Evolutionary conservation across 345 rosid genomes (phyloP).

Genomic region (Hirschfeldia incana): DNA sequence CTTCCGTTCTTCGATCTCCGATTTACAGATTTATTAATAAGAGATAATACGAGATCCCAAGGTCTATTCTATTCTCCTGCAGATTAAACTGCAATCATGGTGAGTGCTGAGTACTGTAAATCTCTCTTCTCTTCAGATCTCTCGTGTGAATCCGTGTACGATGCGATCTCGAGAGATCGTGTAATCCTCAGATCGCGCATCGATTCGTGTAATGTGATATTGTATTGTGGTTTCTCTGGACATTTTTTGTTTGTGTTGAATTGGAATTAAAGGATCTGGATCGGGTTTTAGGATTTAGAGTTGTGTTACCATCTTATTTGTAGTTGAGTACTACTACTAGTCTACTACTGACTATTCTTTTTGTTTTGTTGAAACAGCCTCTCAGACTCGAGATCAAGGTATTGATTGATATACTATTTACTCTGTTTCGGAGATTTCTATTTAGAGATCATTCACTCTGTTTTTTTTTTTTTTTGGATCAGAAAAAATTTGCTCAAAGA

Average conservation of each 20-base stretch:
- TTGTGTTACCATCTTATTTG: too few species aligned
- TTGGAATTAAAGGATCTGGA: too few species aligned
- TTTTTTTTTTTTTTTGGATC: neutral
- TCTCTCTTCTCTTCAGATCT: slow-evolving; percentile 15
- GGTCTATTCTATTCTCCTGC: neutral
- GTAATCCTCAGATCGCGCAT: slow-evolving; percentile 18
- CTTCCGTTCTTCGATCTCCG: slow-evolving; percentile 30
- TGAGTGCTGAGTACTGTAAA: neutral
- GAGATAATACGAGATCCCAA: slow-evolving; percentile 31
- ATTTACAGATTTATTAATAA: slow-evolving; percentile 22
- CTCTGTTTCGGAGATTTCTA: neutral
- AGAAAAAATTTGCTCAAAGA: neutral
- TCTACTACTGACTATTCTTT: neutral
- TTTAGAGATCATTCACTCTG: neutral
- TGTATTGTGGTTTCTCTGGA: too few species aligned
- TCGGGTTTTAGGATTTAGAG: too few species aligned
- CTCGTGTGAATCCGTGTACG: slow-evolving; percentile 25
- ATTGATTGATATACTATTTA: neutral
- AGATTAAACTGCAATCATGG: slow-evolving; percentile 29
- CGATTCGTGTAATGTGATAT: neutral
- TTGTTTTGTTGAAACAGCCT: slow-evolving; percentile 36
- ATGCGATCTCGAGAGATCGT: slow-evolving; percentile 26
- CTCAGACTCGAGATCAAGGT: slow-evolving; percentile 56
- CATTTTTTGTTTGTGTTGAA: too few species aligned
- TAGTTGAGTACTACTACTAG: neutral